Base-by-base conservation (phyloP, 768 basidiomycete species). In the Kwoniella europaea region DNA sequence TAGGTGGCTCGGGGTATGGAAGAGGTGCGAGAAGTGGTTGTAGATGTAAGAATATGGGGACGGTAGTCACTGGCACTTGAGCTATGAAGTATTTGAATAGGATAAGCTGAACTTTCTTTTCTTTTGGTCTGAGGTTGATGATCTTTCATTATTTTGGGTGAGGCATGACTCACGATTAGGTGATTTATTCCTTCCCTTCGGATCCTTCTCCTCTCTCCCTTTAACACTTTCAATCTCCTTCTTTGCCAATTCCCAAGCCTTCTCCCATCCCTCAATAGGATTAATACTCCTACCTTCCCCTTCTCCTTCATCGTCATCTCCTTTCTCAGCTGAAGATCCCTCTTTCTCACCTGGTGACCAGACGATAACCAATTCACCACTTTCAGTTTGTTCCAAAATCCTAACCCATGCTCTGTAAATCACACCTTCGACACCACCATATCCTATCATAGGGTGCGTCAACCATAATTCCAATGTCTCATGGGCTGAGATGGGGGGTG, bases 381-480 rank as follows among this genome's bases (percentile, higher is more conserved):
- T 80, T n/a, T 84, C 82, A 7, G 81, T 67, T 24, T 78, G 79
- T 44, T 90, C 88, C 5, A 81, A 67, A n/a, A 81, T 74, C 20
- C 73, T 54, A 42, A 65, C 71, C 79, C 79, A 81, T 15, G 92
- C 91, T 24, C 91, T 89, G 85, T 97, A 98, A 27, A 94, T 92
- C n/a, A 99, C 87, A 12, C 90, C 88, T 84, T 98, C 96, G 54
- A 98, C 88, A 7, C 97, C 97, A 68, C 95, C 94, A 81, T 96
- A 98, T 18, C 97, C 97, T 73, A 88, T 87, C 95, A 99, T 95
- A 75, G 97, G 94, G 84, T 98, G 95, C 79, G 91, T 91, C 50
- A 99, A 85, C 91, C 92, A 93, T 9, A 99, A 90, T 82, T 97
- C 90, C 73, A 99, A 94, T 16, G 98, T 93, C 84, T 99, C 97